Conservation (phyloP, 2,329 filamentous ascomycete species). For the Chalaropsis ovoidea region DNA sequence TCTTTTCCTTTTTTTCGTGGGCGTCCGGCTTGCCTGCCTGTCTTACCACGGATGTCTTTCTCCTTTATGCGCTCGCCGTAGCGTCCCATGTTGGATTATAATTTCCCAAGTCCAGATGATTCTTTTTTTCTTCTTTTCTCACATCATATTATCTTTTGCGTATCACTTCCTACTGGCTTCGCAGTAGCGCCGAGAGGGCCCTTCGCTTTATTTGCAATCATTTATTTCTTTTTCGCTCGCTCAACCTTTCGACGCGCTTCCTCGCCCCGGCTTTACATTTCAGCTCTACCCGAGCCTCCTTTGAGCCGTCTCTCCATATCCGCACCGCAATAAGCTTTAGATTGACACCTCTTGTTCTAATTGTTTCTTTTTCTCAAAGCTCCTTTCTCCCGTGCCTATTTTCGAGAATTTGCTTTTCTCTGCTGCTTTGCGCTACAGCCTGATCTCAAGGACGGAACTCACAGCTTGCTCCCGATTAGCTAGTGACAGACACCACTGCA, state of each 20-base stretch:
- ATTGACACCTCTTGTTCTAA: background rate
- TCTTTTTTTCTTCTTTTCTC: constrained; percentile 19
- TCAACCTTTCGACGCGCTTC: background rate
- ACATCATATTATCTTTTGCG: background rate
- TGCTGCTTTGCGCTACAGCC: background rate
- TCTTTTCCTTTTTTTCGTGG: background rate
- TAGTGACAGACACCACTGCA: background rate
- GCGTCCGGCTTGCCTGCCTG: background rate
- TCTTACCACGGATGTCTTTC: background rate
- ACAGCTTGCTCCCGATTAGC: background rate
- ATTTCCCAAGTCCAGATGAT: background rate
- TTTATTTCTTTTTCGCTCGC: background rate
- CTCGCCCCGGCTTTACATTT: background rate
- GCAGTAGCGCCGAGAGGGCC: background rate
- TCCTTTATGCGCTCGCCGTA: background rate
- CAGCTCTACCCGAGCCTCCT: background rate
- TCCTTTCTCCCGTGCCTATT: constrained; percentile 5
- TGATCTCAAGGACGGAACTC: background rate
- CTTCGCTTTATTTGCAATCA: background rate
- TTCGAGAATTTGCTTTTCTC: background rate
- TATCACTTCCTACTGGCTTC: background rate
- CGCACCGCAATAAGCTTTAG: too few species aligned
- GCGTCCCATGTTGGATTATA: constrained; percentile 1
- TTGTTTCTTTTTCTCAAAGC: constrained; percentile 4
- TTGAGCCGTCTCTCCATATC: too few species aligned